phyloP scores from a whole-genome alignment of 2,329 filamentous ascomycete genomes.

The Botrytis byssoidea region DNA sequence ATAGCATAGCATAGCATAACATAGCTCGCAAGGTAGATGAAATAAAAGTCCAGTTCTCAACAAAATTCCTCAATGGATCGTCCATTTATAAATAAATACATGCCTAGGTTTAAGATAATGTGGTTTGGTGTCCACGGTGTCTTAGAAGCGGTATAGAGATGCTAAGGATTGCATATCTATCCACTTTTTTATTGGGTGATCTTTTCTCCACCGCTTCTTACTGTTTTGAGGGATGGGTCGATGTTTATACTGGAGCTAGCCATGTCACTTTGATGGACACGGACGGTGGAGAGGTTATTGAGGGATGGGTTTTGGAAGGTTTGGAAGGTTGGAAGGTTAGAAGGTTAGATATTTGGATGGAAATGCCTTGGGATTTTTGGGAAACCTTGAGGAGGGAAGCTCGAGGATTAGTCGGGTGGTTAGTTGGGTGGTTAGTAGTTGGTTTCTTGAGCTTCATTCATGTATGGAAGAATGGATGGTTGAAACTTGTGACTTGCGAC shows the following conservation, averaged over 20 bases:
- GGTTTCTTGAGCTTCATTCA: not conserved
- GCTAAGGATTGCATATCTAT: not conserved
- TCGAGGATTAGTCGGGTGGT: not conserved
- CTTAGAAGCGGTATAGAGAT: not conserved
- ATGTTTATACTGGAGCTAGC: not conserved
- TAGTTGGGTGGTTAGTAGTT: too few relatives aligned
- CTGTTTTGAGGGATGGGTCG: not conserved
- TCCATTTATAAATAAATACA: not conserved
- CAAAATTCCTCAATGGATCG: not conserved
- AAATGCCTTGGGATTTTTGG: not conserved
- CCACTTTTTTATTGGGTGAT: constrained; percentile 1
- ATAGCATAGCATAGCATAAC: not conserved
- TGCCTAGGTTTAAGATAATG: too few relatives aligned
- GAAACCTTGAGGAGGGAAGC: not conserved
- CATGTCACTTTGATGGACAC: not conserved
- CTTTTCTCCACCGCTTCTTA: not conserved
- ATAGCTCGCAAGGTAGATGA: not conserved
- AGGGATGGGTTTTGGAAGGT: not conserved
- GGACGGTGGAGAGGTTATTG: not conserved
- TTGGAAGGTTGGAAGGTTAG: not conserved
- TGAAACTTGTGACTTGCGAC: not conserved
- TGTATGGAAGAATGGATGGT: not conserved
- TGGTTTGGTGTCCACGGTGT: not conserved
- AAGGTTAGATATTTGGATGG: not conserved
- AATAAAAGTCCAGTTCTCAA: not conserved